Conservation (phyloP, 2,329 filamentous ascomycete genomes). For the Penicillium concentricum region DNA sequence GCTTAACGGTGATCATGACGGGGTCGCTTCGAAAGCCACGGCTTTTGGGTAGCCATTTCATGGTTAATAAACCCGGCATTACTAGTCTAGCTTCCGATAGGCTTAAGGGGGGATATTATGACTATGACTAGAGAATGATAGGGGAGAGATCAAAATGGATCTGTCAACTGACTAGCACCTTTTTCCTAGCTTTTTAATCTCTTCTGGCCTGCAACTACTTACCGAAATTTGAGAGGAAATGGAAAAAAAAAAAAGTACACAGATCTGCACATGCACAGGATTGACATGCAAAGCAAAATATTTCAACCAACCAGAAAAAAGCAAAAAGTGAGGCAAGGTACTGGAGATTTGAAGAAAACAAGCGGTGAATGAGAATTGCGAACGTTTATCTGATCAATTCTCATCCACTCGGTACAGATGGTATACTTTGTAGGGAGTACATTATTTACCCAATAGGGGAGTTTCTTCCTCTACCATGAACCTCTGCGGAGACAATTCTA, state of each 20-base stretch:
- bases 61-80: background rate
- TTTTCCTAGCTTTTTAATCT: background rate
- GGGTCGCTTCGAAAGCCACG: constrained; percentile 5
- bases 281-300: background rate
- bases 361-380: constrained; percentile 22
- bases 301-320: constrained; percentile 9
- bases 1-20: constrained; percentile 18
- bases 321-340: constrained; percentile 8
- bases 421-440: background rate
- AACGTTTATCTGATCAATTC: constrained; percentile 24
- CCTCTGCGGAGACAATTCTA: constrained; percentile 8
- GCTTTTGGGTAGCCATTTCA: background rate
- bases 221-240: background rate
- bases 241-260: background rate
- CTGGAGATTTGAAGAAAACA: constrained; percentile 8
- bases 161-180: constrained; percentile 15
- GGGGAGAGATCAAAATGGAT: constrained; percentile 11
- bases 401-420: background rate
- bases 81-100: constrained; percentile 3
- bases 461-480: constrained; percentile 1
- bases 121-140: background rate
- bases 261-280: constrained; percentile 6
- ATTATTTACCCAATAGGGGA: background rate
- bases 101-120: background rate
- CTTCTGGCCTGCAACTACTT: background rate